Evolutionary conservation across 1,284 basidiomycete species (phyloP), one percentile per base, ranked within the genome.

Genomic region (Pseudomicrostroma phylloplanum): DNA sequence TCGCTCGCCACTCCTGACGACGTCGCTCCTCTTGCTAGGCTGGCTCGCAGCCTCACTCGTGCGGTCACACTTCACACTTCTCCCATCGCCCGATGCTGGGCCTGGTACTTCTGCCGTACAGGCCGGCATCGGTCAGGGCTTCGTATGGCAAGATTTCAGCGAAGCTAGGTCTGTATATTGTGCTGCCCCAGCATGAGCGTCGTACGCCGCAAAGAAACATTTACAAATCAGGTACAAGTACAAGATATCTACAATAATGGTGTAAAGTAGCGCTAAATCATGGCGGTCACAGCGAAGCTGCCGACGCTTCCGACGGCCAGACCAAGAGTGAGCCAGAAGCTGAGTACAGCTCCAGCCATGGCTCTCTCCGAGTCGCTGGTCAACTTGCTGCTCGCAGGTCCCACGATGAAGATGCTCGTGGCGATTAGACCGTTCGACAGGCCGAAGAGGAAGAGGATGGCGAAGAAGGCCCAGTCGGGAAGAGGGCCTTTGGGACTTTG

Each of bases 11-110:
- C 51, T 60, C 21, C 41, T 64, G 46, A 48, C 90, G 0, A 90
- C 88, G 1, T 67, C 86, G 15, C 86, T 92, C 46, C 88, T 94
- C 48, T 78, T 91, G 0, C 81, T 82, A 1, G 91, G 90, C 0
- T 93, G 91, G 91, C 81, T 76, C 0, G 83, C 85, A 48, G 46
- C 46, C n/a, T 48, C 46, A n/a, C n/a, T 23, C 12, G 46, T n/a
- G 46, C n/a, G 17, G 46, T n/a, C n/a, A 48, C 46, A 48, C n/a
- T n/a, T n/a, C 17, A n/a, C n/a, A 3, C 17, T 23, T n/a, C 46
- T 48, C 4, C 46, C 23, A 23, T 23, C 46, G 46, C 23, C 46
- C 23, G 46, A 48, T 23, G 46, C 12, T 3, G 46, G 46, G 12
- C 46, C 46, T 23, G 46, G 46, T 12, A 36, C 30, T 36, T 36